These are phyloP conservation scores for Microbotryomycetes sp. DNA, from an alignment of 1,284 basidiomycete genomes.

Conservation along the genomic window DNA sequence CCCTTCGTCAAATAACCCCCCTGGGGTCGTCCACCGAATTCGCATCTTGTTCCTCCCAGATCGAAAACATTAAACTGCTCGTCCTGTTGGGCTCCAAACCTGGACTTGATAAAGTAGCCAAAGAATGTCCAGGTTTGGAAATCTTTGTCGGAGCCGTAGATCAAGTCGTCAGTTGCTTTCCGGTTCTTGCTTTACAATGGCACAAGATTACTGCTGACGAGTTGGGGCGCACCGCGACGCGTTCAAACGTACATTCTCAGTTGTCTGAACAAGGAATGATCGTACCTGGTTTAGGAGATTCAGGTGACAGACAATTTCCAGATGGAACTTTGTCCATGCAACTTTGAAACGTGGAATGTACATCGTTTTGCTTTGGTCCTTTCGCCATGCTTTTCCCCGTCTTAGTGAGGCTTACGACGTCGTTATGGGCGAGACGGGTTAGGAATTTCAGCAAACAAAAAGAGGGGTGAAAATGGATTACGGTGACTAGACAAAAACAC, in stretches of 20 bases:
- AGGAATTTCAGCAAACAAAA: no score
- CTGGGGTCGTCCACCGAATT: no score
- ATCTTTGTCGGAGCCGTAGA: constrained; percentile 81
- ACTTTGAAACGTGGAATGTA: no score
- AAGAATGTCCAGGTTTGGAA: constrained; percentile 68
- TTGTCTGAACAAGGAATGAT: constrained; percentile 69
- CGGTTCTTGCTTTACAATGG: not conserved
- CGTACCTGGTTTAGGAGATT: constrained; percentile 75
- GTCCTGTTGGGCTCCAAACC: constrained; percentile 69
- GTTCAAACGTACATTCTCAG: constrained; percentile 14
- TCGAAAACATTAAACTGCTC: constrained; percentile 66
- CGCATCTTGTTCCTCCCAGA: not conserved
- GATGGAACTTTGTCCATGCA: no score
- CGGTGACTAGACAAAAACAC: not conserved
- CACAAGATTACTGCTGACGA: not conserved
- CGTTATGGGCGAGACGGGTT: no score
- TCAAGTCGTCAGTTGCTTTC: constrained; percentile 37
- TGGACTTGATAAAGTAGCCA: constrained; percentile 62
- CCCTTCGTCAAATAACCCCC: no score
- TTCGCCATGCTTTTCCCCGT: no score
- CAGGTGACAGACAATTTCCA: constrained; percentile 15
- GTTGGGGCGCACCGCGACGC: no score
- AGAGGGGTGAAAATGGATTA: no score
- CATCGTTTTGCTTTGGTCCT: no score
- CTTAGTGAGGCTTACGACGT: no score